phyloP scores from a whole-genome alignment of 2,329 filamentous ascomycete species.

The Lasiodiplodia hormozganensis region DNA sequence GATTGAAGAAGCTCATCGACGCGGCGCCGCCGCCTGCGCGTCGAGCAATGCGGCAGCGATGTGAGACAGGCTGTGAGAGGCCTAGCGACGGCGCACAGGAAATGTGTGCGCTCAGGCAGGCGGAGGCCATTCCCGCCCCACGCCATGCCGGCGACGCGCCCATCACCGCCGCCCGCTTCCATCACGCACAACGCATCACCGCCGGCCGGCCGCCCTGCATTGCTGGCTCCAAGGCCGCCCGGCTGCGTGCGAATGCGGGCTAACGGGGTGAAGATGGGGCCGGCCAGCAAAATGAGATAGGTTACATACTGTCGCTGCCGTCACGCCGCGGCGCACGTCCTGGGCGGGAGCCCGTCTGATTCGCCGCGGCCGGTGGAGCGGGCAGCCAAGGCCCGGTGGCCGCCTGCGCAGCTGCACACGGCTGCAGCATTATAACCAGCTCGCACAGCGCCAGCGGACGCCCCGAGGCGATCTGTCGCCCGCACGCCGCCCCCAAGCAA shows the following conservation, averaged over 20 bases:
- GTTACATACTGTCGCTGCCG: constrained; percentile 26
- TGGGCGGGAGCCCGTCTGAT: constrained; percentile 9
- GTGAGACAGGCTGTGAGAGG: constrained; percentile 43
- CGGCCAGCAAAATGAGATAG: constrained; percentile 25
- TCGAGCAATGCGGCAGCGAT: constrained; percentile 44
- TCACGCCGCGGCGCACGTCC: constrained; percentile 20
- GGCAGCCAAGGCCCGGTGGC: constrained; percentile 16
- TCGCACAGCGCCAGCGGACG: constrained; percentile 18
- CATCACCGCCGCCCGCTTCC: background rate
- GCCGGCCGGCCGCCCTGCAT: constrained; percentile 10
- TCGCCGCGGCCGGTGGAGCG: constrained; percentile 24
- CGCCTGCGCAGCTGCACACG: constrained; percentile 23
- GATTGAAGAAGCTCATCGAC: constrained; percentile 42
- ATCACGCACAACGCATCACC: constrained; percentile 17
- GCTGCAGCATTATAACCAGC: constrained; percentile 26
- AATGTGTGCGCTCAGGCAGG: constrained; percentile 13
- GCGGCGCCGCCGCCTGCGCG: constrained; percentile 44
- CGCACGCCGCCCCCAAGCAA: constrained; percentile 21
- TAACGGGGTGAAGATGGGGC: constrained; percentile 13
- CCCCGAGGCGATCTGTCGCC: constrained; percentile 26
- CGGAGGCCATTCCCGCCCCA: constrained; percentile 2
- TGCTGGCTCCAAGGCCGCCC: constrained; percentile 5
- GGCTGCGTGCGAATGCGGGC: background rate
- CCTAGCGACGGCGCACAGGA: constrained; percentile 45
- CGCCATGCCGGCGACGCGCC: background rate